Percentiles rank a stretch among this genome's conserved stretches.
These are phyloP conservation scores for Fusarium veterinarium DNA, from an alignment of 2,329 filamentous ascomycete genomes.

Conservation along the genomic window DNA sequence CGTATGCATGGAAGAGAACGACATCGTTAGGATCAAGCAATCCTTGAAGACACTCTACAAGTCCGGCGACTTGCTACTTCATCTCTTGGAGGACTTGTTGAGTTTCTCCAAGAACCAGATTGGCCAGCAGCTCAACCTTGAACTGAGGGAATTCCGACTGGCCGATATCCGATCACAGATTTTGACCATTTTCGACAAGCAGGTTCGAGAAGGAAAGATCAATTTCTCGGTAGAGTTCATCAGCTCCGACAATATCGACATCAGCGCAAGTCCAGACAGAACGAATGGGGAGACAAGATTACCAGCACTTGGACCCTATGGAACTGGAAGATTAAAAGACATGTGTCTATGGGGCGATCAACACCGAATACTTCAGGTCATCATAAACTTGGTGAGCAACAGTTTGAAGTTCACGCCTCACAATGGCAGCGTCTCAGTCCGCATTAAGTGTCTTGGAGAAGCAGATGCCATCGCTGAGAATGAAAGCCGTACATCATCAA, in stretches of 20 bases:
- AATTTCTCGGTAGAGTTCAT: constrained; percentile 78
- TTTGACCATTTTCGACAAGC: constrained; percentile 88
- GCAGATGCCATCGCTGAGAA: constrained; percentile 56
- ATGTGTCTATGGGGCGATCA: constrained; percentile 95
- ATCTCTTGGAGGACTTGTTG: constrained; percentile 87
- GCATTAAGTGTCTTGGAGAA: constrained; percentile 79
- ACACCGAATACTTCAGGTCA: constrained; percentile 89
- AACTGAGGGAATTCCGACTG: constrained; percentile 86
- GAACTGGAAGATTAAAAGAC: constrained; percentile 78
- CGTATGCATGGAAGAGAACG: constrained; percentile 92
- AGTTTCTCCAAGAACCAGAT: constrained; percentile 97
- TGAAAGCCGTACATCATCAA: constrained; percentile 64
- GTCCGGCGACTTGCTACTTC: constrained; percentile 77
- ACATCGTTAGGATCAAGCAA: constrained; percentile 80
- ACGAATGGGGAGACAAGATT: constrained; percentile 53
- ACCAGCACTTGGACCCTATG: constrained; percentile 72
- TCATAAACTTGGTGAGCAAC: constrained; percentile 94
- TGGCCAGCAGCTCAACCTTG: constrained; percentile 82
- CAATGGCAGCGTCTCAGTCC: constrained; percentile 79
- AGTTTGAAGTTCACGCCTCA: constrained; percentile 89
- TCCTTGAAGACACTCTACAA: constrained; percentile 88
- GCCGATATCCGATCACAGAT: constrained; percentile 88
- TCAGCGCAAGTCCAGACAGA: constrained; percentile 49
- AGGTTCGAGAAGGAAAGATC: constrained; percentile 83
- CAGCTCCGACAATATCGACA: constrained; percentile 42